Percentiles rank a stretch among this genome's conserved stretches.
Conservation (phyloP, 176 grass and related monocot species). For the Cymbopogon citratus region DNA sequence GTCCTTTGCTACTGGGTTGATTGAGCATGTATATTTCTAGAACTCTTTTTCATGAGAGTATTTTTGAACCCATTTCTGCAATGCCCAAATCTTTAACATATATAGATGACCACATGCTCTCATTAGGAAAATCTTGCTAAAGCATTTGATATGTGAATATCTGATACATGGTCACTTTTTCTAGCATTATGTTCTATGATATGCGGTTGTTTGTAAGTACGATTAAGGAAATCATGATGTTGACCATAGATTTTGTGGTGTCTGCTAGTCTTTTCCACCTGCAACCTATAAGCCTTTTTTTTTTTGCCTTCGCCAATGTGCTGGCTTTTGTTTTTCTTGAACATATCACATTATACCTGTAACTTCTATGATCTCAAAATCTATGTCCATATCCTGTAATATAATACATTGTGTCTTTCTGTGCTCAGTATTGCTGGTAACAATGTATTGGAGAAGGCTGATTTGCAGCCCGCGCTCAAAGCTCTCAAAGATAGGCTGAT, state of each 20-base stretch:
- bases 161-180: not conserved
- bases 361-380: not conserved
- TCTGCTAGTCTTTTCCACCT: not conserved
- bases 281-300: not conserved
- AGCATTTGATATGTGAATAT: not conserved
- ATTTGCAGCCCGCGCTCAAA: slow-evolving; percentile 82
- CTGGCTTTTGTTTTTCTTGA: not conserved
- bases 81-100: not conserved
- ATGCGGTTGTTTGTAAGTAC: not conserved
- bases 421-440: slow-evolving; percentile 79
- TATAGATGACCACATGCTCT: not conserved
- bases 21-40: not conserved
- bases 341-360: not conserved
- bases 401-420: slow-evolving; percentile 14
- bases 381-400: not conserved
- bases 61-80: not conserved
- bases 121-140: not conserved
- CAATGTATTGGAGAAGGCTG: slow-evolving; percentile 64
- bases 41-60: not conserved
- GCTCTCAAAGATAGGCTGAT: slow-evolving; percentile 90
- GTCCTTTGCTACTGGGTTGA: not conserved
- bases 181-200: not conserved
- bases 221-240: not conserved
- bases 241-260: not conserved
- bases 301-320: not conserved